Conservation (phyloP, 768 basidiomycete species). For the Leccinum rimulosum region DNA sequence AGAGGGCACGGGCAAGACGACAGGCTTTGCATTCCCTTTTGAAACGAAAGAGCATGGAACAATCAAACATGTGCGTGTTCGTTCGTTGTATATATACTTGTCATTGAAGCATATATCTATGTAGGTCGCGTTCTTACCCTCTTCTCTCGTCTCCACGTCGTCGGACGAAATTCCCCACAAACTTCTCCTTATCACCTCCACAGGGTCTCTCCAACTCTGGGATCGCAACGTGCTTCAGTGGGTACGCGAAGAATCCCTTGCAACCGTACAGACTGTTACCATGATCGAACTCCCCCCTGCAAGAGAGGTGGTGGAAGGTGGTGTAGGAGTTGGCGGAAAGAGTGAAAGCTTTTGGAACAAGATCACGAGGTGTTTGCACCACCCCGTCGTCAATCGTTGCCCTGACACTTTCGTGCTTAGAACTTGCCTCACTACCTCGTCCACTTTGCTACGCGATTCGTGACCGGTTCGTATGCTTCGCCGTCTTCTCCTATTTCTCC, state of each 20-base stretch:
- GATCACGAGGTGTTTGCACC: constrained; percentile 34
- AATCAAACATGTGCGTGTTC: constrained; percentile 55
- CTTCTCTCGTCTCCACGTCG: constrained; percentile 35
- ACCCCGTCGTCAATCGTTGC: background rate
- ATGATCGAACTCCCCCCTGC: constrained; percentile 78
- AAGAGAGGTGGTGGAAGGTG: constrained; percentile 22
- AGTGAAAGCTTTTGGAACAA: constrained; percentile 50
- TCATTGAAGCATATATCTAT: background rate
- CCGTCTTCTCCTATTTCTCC: constrained; percentile 36
- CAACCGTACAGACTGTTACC: constrained; percentile 58
- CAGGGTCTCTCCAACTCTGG: constrained; percentile 78
- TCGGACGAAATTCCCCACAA: constrained; percentile 37
- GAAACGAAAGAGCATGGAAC: constrained; percentile 64
- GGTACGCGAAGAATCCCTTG: constrained; percentile 79
- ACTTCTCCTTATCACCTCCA: constrained; percentile 63
- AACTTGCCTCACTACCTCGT: constrained; percentile 67
- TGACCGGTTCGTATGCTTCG: constrained; percentile 62
- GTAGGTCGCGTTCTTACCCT: constrained; percentile 51
- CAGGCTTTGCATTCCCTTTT: constrained; percentile 61
- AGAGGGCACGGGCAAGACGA: constrained; percentile 44
- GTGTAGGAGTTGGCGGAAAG: constrained; percentile 1
- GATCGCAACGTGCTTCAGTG: constrained; percentile 57
- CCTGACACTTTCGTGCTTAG: constrained; percentile 33
- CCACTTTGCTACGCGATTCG: constrained; percentile 69
- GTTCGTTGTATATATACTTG: background rate